These are phyloP conservation scores for Fusarium sp. DNA, from an alignment of 2,329 filamentous ascomycete genomes.

Conservation along the genomic window DNA sequence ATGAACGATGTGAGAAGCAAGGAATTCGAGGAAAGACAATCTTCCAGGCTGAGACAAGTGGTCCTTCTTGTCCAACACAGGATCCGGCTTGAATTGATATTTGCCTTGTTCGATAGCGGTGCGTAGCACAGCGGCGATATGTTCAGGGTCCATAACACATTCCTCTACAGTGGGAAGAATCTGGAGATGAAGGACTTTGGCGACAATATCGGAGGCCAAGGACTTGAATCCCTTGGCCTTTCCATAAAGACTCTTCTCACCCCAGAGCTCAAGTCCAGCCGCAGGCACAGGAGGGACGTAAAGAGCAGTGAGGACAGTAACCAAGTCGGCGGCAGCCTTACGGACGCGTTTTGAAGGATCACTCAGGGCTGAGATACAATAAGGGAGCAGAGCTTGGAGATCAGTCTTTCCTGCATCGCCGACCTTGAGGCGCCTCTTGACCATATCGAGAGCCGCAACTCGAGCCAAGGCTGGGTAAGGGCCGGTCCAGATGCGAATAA, in stretches of 20 bases:
- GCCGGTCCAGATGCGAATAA: constrained; percentile 79
- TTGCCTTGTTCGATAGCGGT: constrained; percentile 55
- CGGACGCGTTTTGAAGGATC: constrained; percentile 83
- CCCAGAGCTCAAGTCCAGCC: constrained; percentile 67
- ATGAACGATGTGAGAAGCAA: constrained; percentile 76
- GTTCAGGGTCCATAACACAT: constrained; percentile 80
- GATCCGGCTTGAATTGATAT: constrained; percentile 49
- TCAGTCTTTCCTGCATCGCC: constrained; percentile 66
- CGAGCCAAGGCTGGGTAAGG: constrained; percentile 76
- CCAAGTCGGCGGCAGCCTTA: constrained; percentile 75
- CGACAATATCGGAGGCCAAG: constrained; percentile 67
- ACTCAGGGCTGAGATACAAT: constrained; percentile 77
- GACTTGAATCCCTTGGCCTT: constrained; percentile 63
- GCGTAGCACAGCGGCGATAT: constrained; percentile 72
- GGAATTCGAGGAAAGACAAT: constrained; percentile 73
- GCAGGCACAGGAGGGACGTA: constrained; percentile 54
- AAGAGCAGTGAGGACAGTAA: constrained; percentile 65
- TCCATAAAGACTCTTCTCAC: constrained; percentile 73
- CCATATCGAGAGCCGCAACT: constrained; percentile 74
- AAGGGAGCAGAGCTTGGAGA: constrained; percentile 85
- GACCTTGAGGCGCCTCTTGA: constrained; percentile 66
- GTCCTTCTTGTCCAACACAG: constrained; percentile 62
- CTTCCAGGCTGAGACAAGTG: constrained; percentile 71
- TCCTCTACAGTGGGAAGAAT: constrained; percentile 86
- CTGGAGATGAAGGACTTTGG: constrained; percentile 71